Conservation (phyloP, 2,329 filamentous ascomycete species). For the Cercospora sp. region DNA sequence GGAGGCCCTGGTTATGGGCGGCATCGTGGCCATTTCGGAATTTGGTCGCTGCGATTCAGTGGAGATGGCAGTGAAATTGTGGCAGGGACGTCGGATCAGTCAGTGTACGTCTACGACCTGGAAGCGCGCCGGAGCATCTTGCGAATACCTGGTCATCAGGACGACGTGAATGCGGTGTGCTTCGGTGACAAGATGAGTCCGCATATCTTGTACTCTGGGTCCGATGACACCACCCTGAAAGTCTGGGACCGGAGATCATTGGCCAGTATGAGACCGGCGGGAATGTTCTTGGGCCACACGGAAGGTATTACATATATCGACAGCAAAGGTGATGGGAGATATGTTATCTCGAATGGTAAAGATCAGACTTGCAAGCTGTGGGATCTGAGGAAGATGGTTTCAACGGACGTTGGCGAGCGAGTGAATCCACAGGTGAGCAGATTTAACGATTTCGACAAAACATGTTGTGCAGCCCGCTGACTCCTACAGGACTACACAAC, state of each 20-base stretch:
- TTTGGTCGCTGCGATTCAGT: slow-evolving; percentile 91
- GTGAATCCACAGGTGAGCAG: slow-evolving; percentile 51
- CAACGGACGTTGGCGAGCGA: slow-evolving; percentile 62
- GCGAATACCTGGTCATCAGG: slow-evolving; percentile 71
- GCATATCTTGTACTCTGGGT: slow-evolving; percentile 93
- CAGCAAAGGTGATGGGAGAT: slow-evolving; percentile 84
- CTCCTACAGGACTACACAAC: slow-evolving; percentile 58
- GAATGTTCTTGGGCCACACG: slow-evolving; percentile 65
- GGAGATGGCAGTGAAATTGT: slow-evolving; percentile 89
- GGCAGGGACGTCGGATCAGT: slow-evolving; percentile 76
- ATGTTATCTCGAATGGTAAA: slow-evolving; percentile 91
- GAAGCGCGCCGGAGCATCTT: slow-evolving; percentile 75
- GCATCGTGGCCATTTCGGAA: slow-evolving; percentile 37
- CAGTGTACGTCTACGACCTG: slow-evolving; percentile 89
- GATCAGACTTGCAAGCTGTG: slow-evolving; percentile 97
- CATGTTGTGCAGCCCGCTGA: no score
- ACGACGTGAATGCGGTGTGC: slow-evolving; percentile 95
- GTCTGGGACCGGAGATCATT: slow-evolving; percentile 87
- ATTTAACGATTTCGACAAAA: no score
- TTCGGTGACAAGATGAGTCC: slow-evolving; percentile 87
- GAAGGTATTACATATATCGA: slow-evolving; percentile 67
- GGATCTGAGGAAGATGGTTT: slow-evolving; percentile 89
- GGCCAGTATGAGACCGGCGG: slow-evolving; percentile 61
- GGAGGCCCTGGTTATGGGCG: slow-evolving; percentile 33
- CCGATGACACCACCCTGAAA: slow-evolving; percentile 89